A percentile compares a stretch with the other conserved stretches of the same genome.
Evolutionary conservation across 192 early-diverging fungal species (phyloP).

Genomic region (Backusella circina): DNA sequence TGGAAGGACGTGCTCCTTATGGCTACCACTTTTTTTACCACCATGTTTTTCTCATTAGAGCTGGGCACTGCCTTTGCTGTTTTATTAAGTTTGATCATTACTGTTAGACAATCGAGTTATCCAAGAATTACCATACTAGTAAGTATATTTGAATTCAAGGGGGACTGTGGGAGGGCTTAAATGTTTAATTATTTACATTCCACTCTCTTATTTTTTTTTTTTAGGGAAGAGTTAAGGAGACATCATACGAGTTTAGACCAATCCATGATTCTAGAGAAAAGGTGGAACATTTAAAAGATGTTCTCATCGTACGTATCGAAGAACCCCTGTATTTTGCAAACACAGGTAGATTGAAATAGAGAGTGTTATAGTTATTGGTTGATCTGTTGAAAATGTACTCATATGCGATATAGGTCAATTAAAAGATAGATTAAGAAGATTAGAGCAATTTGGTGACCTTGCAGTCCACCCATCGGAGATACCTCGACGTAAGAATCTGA

Average conservation of each 20-base stretch:
- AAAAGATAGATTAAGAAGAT: slow-evolving; percentile 82
- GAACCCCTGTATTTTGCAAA: slow-evolving; percentile 96
- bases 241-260: slow-evolving; percentile 60
- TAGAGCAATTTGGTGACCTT: slow-evolving; percentile 88
- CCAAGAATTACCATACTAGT: slow-evolving; percentile 70
- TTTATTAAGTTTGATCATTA: slow-evolving; percentile 80
- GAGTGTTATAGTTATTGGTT: too few species aligned
- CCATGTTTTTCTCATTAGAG: slow-evolving; percentile 83
- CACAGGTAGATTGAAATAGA: slow-evolving; percentile 49
- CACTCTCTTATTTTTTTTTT: slow-evolving; percentile 18
- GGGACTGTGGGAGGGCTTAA: not conserved
- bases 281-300: slow-evolving; percentile 74
- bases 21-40: slow-evolving; percentile 80
- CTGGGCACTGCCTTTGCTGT: slow-evolving; percentile 88
- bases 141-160: slow-evolving; percentile 10
- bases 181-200: slow-evolving; percentile 4
- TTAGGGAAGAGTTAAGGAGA: slow-evolving; percentile 39
- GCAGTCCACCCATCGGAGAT: slow-evolving; percentile 88
- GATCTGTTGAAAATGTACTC: not conserved
- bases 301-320: slow-evolving; percentile 81
- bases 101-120: slow-evolving; percentile 83
- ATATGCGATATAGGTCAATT: slow-evolving; percentile 50
- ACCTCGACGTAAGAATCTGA: slow-evolving; percentile 64
- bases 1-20: slow-evolving; percentile 80
- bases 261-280: slow-evolving; percentile 47